Conservation (phyloP, 2,329 filamentous ascomycete genomes). For the Torrubiella hemipterigena region DNA sequence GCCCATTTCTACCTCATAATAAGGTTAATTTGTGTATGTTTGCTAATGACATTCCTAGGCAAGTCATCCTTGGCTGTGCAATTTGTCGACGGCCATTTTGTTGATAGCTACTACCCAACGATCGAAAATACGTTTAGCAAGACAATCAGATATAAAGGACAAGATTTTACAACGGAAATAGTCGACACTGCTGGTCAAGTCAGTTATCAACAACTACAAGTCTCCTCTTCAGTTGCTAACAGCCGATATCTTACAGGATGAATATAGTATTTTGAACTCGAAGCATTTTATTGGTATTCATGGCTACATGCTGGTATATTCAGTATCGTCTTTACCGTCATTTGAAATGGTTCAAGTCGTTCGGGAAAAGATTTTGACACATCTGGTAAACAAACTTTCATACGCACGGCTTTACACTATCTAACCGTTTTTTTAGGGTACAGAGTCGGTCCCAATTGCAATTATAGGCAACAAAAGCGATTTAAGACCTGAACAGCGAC, state of each 20-base stretch:
- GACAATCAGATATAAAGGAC: conserved; percentile 81
- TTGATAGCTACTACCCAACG: conserved; percentile 97
- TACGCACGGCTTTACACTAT: background rate
- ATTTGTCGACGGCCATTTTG: conserved; percentile 95
- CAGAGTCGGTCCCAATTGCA: conserved; percentile 83
- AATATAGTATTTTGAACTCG: conserved; percentile 96
- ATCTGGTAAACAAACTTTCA: conserved; percentile 53
- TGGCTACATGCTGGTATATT: conserved; percentile 97
- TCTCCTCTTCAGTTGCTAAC: background rate
- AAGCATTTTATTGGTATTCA: conserved; percentile 99
- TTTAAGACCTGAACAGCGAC: conserved; percentile 80
- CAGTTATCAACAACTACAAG: conserved; percentile 15
- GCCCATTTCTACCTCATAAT: background rate
- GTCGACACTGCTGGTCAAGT: conserved; percentile 96
- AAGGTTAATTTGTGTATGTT: background rate
- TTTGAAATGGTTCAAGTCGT: conserved; percentile 98
- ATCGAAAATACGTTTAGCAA: conserved; percentile 99
- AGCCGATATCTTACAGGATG: conserved; percentile 48
- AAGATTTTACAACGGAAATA: conserved; percentile 92
- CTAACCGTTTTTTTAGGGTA: conserved; percentile 46
- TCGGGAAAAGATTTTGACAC: conserved; percentile 92
- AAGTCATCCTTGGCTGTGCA: conserved; percentile 96
- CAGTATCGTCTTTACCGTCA: conserved; percentile 83
- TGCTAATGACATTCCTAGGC: conserved; percentile 42
- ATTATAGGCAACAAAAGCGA: conserved; percentile 98